Evolutionary conservation across 2,329 filamentous ascomycete species (phyloP).

Genomic region (Verticillium albo-atrum): DNA sequence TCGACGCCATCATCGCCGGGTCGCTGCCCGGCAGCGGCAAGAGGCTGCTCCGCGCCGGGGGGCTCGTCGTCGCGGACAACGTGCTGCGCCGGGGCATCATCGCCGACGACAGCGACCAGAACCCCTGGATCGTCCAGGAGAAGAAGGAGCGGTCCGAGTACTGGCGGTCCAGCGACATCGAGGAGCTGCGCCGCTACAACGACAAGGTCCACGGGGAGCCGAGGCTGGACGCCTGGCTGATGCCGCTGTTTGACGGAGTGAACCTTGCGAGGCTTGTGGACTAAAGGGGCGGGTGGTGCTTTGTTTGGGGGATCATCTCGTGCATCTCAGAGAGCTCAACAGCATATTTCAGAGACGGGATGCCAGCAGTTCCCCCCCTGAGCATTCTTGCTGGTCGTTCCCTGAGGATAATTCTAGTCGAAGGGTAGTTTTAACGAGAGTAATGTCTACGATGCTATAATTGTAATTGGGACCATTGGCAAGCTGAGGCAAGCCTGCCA

Average conservation of each 20-base stretch:
- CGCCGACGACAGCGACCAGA: slow-evolving; percentile 24
- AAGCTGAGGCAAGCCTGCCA: too few species aligned
- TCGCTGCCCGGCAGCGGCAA: slow-evolving; percentile 30
- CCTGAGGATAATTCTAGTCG: too few species aligned
- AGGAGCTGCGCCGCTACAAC: slow-evolving; percentile 15
- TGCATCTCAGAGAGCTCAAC: too few species aligned
- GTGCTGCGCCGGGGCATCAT: slow-evolving; percentile 44
- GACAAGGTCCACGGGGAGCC: slow-evolving; percentile 15
- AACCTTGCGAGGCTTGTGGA: slow-evolving; percentile 31
- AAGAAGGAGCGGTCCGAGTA: slow-evolving; percentile 12
- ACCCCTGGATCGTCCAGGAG: slow-evolving; percentile 7
- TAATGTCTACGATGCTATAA: too few species aligned
- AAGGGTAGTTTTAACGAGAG: too few species aligned
- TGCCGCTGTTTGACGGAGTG: slow-evolving; percentile 39
- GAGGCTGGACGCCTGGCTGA: slow-evolving; percentile 33
- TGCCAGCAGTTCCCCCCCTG: too few species aligned
- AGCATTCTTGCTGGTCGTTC: too few species aligned
- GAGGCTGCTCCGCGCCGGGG: slow-evolving; percentile 42
- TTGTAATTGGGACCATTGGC: too few species aligned
- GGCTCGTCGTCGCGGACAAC: slow-evolving; percentile 51
- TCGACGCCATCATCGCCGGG: slow-evolving; percentile 37
- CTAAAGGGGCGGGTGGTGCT: slow-evolving; percentile 10
- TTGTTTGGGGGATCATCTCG: too few species aligned
- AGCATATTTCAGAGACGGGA: too few species aligned
- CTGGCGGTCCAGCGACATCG: slow-evolving; percentile 12